These are phyloP conservation scores for Aspergillus awamori DNA, from an alignment of 2,329 filamentous ascomycete genomes.

Conservation along the genomic window DNA sequence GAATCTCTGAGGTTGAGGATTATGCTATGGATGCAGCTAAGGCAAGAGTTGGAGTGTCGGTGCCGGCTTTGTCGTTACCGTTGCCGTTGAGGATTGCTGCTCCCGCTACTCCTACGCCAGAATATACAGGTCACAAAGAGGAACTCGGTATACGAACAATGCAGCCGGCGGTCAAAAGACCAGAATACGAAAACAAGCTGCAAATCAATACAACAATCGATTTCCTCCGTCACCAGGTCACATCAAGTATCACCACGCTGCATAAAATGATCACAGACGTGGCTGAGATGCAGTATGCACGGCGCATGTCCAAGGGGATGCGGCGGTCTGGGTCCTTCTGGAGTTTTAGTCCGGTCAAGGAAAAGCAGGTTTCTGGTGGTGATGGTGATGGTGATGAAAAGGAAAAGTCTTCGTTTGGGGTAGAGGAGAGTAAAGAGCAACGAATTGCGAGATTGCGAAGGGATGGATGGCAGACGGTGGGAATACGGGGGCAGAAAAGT, in stretches of 20 bases:
- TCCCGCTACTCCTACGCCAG: no score
- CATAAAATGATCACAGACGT: conserved; percentile 30
- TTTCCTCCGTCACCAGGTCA: conserved; percentile 32
- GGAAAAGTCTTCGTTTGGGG: neutral
- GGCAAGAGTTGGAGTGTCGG: no score
- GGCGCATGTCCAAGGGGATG: conserved; percentile 28
- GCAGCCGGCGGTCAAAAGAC: no score
- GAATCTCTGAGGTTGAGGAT: neutral
- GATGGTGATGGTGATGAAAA: neutral
- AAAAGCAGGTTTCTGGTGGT: neutral
- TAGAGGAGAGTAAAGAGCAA: neutral
- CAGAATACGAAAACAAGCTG: conserved; percentile 7
- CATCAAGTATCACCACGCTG: conserved; percentile 30
- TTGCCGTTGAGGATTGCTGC: no score
- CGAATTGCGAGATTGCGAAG: neutral
- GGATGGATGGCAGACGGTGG: neutral
- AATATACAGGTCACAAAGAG: no score
- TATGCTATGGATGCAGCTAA: no score
- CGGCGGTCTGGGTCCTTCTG: conserved; percentile 43
- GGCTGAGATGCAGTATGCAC: conserved; percentile 28
- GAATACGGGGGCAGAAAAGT: neutral
- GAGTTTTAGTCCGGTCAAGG: conserved; percentile 39
- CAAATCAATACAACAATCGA: conserved; percentile 28
- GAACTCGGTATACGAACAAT: no score
- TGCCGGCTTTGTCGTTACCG: no score